Evolutionary conservation across 129 eudicot species (phyloP), one percentile per base, ranked within the genome.

Genomic region (Logfia minima): DNA sequence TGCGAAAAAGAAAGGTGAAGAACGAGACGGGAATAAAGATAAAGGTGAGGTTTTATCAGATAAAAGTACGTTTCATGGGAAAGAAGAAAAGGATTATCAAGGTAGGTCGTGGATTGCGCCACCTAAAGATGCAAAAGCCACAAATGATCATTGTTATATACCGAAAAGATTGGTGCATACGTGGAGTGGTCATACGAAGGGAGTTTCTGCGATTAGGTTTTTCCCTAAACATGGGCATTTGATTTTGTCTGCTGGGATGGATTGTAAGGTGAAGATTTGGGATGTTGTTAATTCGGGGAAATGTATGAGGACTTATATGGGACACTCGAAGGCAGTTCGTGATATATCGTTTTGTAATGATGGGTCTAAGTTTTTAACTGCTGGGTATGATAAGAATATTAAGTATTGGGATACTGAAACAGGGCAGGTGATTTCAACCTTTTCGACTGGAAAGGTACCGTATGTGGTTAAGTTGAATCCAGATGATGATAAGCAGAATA

Each of bases 391-490:
- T 80, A 94, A 91, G 90, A 87, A 91, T 79, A 94, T 94, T 29
- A 94, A 94, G 92, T 94, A 94, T 77, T 94, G 98, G 98, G 97
- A 94, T 81, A 94, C 98, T 0, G 98, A 94, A 60, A 94, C 98
- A 0, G 98, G 98, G 66, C 90, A 94, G 82, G 98, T 94, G 80
- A 91, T 94, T 64, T 89, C 96, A 0, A 89, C 97, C 0, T 94
- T 94, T 66, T 89, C 98, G 4, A 91, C 98, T 8, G 98, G 98
- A 71, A 94, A 94, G 84, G 75, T 91, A 23, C 98, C 98, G 4
- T 91, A 91, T 76, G 97, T 94, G 34, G 98, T 91, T 45, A 94
- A 91, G 90, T 83, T 94, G 28, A 91, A 94, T 74, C 97, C 98
- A 0, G 98, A 94, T 85, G 98, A 91, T 65, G 98, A 94, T 89